A percentile compares a stretch with the other conserved stretches of the same genome.
These are phyloP conservation scores for Hsuehochloa calcarea DNA, from an alignment of 176 grass and related monocot genomes.

Conservation along the genomic window DNA sequence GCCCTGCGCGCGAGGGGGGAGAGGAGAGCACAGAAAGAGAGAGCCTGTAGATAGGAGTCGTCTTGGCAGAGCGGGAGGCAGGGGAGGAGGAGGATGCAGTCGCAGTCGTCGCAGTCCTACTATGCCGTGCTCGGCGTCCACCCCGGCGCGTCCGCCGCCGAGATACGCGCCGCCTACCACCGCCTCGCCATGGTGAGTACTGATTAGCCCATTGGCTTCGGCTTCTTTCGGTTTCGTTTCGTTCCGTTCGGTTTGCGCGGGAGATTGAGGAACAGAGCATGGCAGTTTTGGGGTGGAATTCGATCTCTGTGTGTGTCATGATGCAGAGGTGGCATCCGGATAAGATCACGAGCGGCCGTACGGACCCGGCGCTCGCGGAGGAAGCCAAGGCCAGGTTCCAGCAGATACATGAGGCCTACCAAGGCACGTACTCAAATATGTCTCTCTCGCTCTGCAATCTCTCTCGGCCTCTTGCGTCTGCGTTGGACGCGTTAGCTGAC, in stretches of 20 bases:
- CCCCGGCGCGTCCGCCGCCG: constrained; percentile 44
- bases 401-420: constrained; percentile 82
- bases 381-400: constrained; percentile 81
- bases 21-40: background rate
- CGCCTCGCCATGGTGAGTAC: constrained; percentile 84
- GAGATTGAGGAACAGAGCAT: background rate
- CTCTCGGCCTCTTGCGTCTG: background rate
- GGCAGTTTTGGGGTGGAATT: background rate
- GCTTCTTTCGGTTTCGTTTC: background rate
- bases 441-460: background rate
- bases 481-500: background rate
- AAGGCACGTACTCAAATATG: constrained; percentile 38
- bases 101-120: constrained; percentile 39
- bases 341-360: constrained; percentile 33
- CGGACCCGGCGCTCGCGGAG: constrained; percentile 51
- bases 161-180: constrained; percentile 78
- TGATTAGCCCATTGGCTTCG: background rate
- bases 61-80: background rate
- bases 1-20: background rate
- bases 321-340: constrained; percentile 90
- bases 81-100: constrained; percentile 17
- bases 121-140: constrained; percentile 77
- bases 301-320: background rate
- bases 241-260: background rate
- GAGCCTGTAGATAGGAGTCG: background rate